phyloP scores from a whole-genome alignment of 1,284 basidiomycete genomes.

The Inonotus obliquus region DNA sequence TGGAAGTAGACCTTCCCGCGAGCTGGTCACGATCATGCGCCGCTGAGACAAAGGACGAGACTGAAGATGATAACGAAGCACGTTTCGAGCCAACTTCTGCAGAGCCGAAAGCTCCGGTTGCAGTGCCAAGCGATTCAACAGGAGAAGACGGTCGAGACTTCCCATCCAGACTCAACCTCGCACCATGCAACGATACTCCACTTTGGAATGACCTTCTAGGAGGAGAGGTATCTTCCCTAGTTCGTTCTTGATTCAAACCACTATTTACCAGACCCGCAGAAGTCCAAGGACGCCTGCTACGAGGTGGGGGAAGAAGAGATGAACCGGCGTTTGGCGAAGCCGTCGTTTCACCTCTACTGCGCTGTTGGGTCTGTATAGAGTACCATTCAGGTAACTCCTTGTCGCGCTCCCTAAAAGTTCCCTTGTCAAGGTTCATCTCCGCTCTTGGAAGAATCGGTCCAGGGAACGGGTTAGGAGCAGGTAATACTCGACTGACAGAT shows the following conservation, averaged over 20 bases:
- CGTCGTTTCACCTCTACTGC: conserved; percentile 13
- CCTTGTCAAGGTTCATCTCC: conserved; percentile 15
- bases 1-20: conserved; percentile 35
- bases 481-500: neutral
- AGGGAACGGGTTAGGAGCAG: conserved; percentile 3
- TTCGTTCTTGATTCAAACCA: conserved; percentile 1
- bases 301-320: conserved; percentile 59
- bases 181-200: conserved; percentile 7
- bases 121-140: conserved; percentile 15
- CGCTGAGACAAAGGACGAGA: conserved; percentile 46
- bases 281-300: conserved; percentile 48
- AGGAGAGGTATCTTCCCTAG: neutral
- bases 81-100: conserved; percentile 38
- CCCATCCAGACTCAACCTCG: conserved; percentile 14
- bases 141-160: conserved; percentile 11
- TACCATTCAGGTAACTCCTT: conserved; percentile 16
- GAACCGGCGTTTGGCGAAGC: conserved; percentile 34
- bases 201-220: conserved; percentile 14
- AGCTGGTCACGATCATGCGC: conserved; percentile 31
- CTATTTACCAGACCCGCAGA: conserved; percentile 25
- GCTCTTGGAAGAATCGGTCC: conserved; percentile 10
- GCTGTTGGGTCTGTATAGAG: conserved; percentile 11
- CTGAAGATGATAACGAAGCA: conserved; percentile 44
- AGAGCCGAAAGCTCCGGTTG: conserved; percentile 32
- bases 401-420: conserved; percentile 8